Conservation (phyloP, 305 asterid genomes). For the Withania somnifera region DNA sequence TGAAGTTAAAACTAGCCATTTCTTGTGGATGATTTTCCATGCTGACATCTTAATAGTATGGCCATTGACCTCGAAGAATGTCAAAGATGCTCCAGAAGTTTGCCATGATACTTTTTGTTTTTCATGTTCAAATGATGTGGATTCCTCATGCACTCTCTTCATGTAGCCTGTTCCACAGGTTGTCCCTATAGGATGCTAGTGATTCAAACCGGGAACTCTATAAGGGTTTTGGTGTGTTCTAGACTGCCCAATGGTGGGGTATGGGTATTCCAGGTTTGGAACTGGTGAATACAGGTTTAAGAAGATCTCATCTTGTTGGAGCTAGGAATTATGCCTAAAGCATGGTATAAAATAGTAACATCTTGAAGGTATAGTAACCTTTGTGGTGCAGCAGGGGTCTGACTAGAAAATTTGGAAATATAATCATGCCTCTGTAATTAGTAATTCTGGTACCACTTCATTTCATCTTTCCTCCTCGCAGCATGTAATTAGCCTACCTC, state of each 20-base stretch:
- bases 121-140: constrained; percentile 18
- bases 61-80: constrained; percentile 47
- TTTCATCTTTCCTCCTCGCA: neutral
- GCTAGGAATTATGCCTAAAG: neutral
- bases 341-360: neutral
- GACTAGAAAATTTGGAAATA: neutral
- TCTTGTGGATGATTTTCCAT: constrained; percentile 73
- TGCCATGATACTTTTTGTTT: constrained; percentile 20
- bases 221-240: constrained; percentile 17
- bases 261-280: neutral
- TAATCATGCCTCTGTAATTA: neutral
- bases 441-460: neutral
- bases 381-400: neutral
- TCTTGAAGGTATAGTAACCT: neutral
- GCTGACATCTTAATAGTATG: constrained; percentile 61
- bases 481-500: neutral
- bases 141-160: constrained; percentile 3
- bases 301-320: neutral
- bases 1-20: constrained; percentile 75
- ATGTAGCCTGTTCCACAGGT: constrained; percentile 16
- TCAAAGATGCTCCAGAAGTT: constrained; percentile 43
- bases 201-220: constrained; percentile 16
- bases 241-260: neutral
- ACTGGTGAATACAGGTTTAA: neutral
- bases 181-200: constrained; percentile 26